Evolutionary conservation across 148 eudicot species (phyloP).

Genomic region (Salicornia ramosissima): DNA sequence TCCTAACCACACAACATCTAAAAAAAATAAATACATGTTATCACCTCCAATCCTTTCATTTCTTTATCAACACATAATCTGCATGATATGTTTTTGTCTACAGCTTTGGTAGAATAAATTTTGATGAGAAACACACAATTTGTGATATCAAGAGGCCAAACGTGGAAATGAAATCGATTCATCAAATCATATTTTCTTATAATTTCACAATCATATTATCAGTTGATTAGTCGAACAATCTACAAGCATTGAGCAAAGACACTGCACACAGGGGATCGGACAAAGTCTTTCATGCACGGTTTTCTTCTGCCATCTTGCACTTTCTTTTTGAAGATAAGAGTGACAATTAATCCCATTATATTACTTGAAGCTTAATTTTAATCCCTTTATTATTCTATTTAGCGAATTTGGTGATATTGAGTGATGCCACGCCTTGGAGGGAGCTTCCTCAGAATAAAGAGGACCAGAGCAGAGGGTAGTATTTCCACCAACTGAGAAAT

Average conservation of each 20-base stretch:
- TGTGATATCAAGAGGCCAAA: constrained; percentile 15
- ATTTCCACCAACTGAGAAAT: constrained; percentile 76
- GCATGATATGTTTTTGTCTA: constrained; percentile 10
- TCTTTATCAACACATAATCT: not conserved
- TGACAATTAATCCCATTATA: not conserved
- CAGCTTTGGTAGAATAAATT: constrained; percentile 1
- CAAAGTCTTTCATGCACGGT: constrained; percentile 9
- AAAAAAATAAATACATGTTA: constrained; percentile 10
- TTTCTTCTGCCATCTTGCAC: constrained; percentile 15
- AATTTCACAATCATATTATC: constrained; percentile 16
- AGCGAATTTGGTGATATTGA: constrained; percentile 69
- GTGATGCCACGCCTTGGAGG: constrained; percentile 88
- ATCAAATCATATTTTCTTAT: constrained; percentile 11
- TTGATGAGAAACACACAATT: not conserved
- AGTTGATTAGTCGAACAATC: constrained; percentile 21
- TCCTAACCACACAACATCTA: not conserved
- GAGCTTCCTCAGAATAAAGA: constrained; percentile 87
- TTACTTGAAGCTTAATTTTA: constrained; percentile 1
- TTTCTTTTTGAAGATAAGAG: constrained; percentile 2
- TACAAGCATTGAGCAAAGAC: constrained; percentile 18
- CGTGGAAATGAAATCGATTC: constrained; percentile 10
- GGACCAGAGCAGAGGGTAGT: constrained; percentile 79
- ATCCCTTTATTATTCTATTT: not conserved
- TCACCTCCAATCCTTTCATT: constrained; percentile 4
- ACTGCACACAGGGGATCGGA: constrained; percentile 3